Evolutionary conservation across 108 stramenopile genomes (phyloP), one percentile per base, ranked within the genome.

Genomic region (Schizochytrium sp.): DNA sequence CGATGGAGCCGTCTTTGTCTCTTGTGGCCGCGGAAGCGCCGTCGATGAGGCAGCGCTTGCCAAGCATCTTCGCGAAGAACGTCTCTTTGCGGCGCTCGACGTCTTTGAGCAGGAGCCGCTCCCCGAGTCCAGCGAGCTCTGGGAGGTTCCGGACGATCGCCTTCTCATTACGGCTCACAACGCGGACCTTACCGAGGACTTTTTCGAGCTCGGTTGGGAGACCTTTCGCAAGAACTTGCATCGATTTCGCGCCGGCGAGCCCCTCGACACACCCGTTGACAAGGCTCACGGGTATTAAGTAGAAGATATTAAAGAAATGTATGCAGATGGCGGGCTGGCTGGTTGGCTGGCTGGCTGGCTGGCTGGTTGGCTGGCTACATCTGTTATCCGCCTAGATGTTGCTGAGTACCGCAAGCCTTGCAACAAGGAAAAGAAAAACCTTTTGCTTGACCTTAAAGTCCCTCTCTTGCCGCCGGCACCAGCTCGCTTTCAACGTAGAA

Each of bases 1-100:
- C 72, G 21, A 92, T 60, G 93, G 91, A 5, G 90, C 94, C 55
- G 96, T 98, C 51, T 91, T 98, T 83, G 96, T 98, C 89, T 96
- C 96, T 90, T 92, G 96, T 14, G 96, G 97, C 43, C 95, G 97
- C 21, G 97, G 97, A n/a, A 95, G 96, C 5, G 91, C 97, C 29
- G 92, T 98, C 45, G 96, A 98, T 72, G 96, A 98, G 89, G 89
- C 72, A 5, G 96, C 96, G 4, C 69, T 98, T 72, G 91, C 95
- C 58, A 91, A 92, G 29, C 95, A 95, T 10, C 89, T 98, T 28
- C 57, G 90, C 60, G 94, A 95, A 10, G 90, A 72, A 25, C 89
- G 96, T 5, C 94, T 95, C 60, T 96, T 96, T 12, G 96, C 96
- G 1, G 97, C 94, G 5, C 87, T 98, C 72, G 97, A 98, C 91